Evolutionary conservation across 1,284 basidiomycete genomes (phyloP).

Genomic region (Naganishia cerealis): DNA sequence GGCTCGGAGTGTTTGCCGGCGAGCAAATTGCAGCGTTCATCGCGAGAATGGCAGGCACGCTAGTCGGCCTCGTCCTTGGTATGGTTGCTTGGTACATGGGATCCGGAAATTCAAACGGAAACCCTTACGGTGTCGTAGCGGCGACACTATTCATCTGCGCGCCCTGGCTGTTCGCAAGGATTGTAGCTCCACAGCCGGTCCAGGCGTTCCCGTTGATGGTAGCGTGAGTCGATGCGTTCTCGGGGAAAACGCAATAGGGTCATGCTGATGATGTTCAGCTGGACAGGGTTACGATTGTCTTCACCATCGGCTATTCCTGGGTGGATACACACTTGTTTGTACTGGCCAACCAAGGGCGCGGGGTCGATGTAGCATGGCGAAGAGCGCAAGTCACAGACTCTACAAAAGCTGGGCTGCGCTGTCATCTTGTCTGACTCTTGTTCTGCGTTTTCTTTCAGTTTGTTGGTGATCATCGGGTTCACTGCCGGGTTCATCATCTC

Average conservation of each 20-base stretch:
- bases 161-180: conserved; percentile 61
- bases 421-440: background rate
- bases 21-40: conserved; percentile 64
- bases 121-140: conserved; percentile 63
- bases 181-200: conserved; percentile 58
- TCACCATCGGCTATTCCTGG: conserved; percentile 65
- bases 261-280: background rate
- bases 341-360: conserved; percentile 59
- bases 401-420: background rate
- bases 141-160: conserved; percentile 59
- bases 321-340: conserved; percentile 60
- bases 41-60: conserved; percentile 52
- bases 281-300: conserved; percentile 37
- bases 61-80: conserved; percentile 57
- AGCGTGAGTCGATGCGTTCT: conserved; percentile 27
- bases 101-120: conserved; percentile 60
- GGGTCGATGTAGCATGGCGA: conserved; percentile 61
- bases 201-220: conserved; percentile 52
- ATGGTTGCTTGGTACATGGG: conserved; percentile 63
- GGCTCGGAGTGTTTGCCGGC: conserved; percentile 63
- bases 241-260: background rate
- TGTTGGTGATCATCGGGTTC: conserved; percentile 54
- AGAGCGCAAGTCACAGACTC: conserved; percentile 44
- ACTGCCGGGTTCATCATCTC: conserved; percentile 48
- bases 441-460: conserved; percentile 14